Conservation (phyloP, 176 grass and related monocot genomes). For the Musa itinerans region DNA sequence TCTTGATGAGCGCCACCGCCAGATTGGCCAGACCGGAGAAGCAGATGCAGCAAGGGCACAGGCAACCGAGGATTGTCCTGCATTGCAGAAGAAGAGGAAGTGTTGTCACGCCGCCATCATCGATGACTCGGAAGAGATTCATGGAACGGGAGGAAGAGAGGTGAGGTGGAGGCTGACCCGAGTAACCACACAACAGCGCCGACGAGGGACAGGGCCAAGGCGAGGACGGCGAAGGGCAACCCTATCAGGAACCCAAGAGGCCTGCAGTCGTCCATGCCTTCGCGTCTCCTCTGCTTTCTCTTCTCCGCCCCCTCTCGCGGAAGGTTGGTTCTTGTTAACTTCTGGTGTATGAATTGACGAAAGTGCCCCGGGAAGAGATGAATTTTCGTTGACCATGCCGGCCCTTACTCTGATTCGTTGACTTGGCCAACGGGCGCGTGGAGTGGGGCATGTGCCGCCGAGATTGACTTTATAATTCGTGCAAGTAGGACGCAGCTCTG, state of each 20-base stretch:
- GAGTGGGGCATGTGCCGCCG: no score
- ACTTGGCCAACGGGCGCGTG: no score
- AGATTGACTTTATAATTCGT: no score
- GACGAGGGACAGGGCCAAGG: slow-evolving; percentile 40
- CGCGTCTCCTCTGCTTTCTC: not conserved
- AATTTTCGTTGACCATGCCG: no score
- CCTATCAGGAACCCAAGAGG: slow-evolving; percentile 50
- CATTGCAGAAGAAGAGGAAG: not conserved
- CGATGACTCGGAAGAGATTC: not conserved
- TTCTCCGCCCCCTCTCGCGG: no score
- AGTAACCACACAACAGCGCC: slow-evolving; percentile 48
- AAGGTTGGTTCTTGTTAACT: not conserved
- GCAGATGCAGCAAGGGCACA: slow-evolving; percentile 56
- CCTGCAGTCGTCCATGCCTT: slow-evolving; percentile 25
- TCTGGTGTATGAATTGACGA: not conserved
- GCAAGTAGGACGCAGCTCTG: no score
- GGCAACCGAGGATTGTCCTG: slow-evolving; percentile 40
- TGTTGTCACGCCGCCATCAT: no score
- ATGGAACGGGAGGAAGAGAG: not conserved
- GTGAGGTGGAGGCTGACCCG: slow-evolving; percentile 26
- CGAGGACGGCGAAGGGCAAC: slow-evolving; percentile 39
- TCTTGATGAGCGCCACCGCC: slow-evolving; percentile 47
- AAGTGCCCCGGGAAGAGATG: no score
- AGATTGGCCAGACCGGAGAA: slow-evolving; percentile 28
- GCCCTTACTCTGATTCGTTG: no score